phyloP scores from a whole-genome alignment of 2,329 filamentous ascomycete species.

The Xylaria sp. region DNA sequence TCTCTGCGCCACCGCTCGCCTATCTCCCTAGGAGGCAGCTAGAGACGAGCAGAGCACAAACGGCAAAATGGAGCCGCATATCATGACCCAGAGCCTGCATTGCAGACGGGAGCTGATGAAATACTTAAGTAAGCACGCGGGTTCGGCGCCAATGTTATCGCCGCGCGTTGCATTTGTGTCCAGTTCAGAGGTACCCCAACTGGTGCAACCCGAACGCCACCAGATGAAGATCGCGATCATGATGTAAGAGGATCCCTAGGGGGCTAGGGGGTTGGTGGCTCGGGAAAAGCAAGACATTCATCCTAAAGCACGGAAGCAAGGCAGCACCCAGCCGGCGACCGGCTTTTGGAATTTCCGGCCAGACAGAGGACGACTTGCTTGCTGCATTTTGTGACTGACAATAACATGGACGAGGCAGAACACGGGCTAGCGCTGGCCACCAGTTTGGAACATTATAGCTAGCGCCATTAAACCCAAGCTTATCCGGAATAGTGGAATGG shows the following conservation, averaged over 20 bases:
- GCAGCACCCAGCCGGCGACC: neutral
- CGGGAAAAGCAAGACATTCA: constrained; percentile 16
- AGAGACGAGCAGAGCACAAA: neutral
- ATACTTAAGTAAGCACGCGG: neutral
- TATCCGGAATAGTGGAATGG: no score
- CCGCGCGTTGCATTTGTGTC: constrained; percentile 1
- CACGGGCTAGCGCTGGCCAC: no score
- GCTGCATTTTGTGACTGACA: no score
- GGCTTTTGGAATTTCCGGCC: neutral
- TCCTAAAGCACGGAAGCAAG: constrained; percentile 2
- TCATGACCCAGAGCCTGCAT: neutral
- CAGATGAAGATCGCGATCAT: neutral
- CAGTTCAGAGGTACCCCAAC: neutral
- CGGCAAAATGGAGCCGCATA: neutral
- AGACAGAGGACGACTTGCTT: neutral
- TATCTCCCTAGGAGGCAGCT: neutral
- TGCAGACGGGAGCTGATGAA: neutral
- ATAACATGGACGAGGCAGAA: no score
- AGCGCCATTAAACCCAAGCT: no score
- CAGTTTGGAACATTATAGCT: no score
- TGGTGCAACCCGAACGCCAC: constrained; percentile 1
- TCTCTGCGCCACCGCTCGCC: neutral
- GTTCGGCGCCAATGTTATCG: neutral
- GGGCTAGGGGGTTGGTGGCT: neutral
- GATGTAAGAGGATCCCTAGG: neutral